Conservation (phyloP, 2,329 filamentous ascomycete species). For the Diaporthe humulicola region DNA sequence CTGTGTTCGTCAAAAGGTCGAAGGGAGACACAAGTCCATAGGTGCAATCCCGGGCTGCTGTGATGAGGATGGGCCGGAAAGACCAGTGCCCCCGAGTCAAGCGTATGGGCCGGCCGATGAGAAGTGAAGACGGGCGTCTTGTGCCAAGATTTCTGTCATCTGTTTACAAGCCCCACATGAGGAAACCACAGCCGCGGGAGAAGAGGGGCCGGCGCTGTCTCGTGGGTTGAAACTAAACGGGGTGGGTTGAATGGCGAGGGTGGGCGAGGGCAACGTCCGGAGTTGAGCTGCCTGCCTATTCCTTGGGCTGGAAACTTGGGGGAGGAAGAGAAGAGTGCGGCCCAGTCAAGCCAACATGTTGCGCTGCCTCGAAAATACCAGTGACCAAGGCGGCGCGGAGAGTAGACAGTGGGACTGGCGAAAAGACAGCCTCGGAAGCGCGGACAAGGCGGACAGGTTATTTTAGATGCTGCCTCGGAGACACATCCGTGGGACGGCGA, state of each 20-base stretch:
- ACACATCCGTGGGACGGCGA: neutral
- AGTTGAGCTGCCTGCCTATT: neutral
- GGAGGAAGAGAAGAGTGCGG: neutral
- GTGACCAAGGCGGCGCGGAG: neutral
- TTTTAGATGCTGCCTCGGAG: slow-evolving; percentile 19
- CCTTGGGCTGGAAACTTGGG: neutral
- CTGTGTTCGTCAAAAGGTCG: neutral
- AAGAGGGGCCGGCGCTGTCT: slow-evolving; percentile 7
- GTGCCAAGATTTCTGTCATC: slow-evolving; percentile 30
- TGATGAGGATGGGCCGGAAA: slow-evolving; percentile 4
- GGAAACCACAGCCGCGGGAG: slow-evolving; percentile 14
- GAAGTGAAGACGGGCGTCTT: slow-evolving; percentile 16
- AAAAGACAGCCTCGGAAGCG: slow-evolving; percentile 1
- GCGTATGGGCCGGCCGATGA: slow-evolving; percentile 18
- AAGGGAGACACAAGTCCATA: neutral
- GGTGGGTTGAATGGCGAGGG: neutral
- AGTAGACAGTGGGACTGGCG: neutral
- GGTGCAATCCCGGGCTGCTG: neutral
- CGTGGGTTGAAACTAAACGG: neutral
- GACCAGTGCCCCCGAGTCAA: slow-evolving; percentile 20
- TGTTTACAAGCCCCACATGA: slow-evolving; percentile 12
- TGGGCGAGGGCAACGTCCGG: neutral
- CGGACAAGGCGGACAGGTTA: slow-evolving; percentile 10
- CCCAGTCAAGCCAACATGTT: slow-evolving; percentile 11
- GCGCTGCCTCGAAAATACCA: neutral